These are phyloP conservation scores for Myotisia sp. DNA, from an alignment of 2,329 filamentous ascomycete species.

Conservation along the genomic window DNA sequence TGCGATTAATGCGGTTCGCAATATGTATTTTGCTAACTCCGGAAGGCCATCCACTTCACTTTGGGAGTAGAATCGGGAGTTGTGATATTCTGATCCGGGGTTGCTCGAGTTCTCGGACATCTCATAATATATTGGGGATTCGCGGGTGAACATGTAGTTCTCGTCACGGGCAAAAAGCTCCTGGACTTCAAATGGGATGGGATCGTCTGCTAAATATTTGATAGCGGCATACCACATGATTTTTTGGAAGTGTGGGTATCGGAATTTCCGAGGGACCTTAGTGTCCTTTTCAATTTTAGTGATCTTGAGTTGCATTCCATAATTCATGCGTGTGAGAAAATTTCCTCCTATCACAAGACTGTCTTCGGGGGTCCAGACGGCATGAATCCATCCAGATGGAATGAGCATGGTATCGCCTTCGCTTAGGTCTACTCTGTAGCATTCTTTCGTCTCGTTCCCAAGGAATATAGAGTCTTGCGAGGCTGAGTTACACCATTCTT, in stretches of 20 bases:
- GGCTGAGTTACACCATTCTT: constrained; percentile 55
- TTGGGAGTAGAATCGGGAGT: constrained; percentile 49
- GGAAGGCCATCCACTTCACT: constrained; percentile 47
- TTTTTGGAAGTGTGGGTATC: constrained; percentile 55
- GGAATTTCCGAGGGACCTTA: constrained; percentile 50
- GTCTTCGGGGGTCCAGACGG: constrained; percentile 56
- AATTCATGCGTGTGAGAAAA: constrained; percentile 51
- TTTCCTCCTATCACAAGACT: constrained; percentile 59
- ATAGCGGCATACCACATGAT: constrained; percentile 55
- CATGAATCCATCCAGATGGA: constrained; percentile 58
- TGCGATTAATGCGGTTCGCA: constrained; percentile 48
- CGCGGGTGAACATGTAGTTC: constrained; percentile 38
- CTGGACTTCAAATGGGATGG: constrained; percentile 43
- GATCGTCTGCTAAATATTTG: constrained; percentile 50
- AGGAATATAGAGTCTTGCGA: constrained; percentile 53
- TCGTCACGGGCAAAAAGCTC: constrained; percentile 42
- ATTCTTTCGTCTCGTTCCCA: constrained; percentile 50
- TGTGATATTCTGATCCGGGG: constrained; percentile 40
- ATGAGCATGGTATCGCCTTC: constrained; percentile 58
- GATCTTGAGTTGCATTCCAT: constrained; percentile 52
- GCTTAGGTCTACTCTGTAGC: constrained; percentile 50
- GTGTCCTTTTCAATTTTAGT: constrained; percentile 54
- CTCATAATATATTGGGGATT: constrained; percentile 44
- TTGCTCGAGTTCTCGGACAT: constrained; percentile 37
- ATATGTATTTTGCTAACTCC: constrained; percentile 46